Evolutionary conservation across 2,329 filamentous ascomycete genomes (phyloP).

Genomic region (Pseudogymnoascus sp.): DNA sequence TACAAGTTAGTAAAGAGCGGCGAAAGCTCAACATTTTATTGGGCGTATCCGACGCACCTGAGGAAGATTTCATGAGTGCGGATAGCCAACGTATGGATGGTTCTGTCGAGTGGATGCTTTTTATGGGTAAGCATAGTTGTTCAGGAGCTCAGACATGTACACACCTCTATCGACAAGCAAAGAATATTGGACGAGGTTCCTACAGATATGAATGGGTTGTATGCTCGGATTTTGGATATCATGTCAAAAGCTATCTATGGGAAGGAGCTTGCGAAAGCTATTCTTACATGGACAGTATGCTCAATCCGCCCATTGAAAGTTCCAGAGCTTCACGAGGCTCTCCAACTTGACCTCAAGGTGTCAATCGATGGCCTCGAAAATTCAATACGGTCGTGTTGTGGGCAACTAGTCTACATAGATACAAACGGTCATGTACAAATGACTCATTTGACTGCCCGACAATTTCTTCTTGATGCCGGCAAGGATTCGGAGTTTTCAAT

Average conservation of each 20-base stretch:
- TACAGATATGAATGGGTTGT: slow-evolving; percentile 27
- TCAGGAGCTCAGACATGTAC: neutral
- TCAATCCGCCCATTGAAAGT: neutral
- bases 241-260: slow-evolving; percentile 17
- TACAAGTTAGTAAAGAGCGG: neutral
- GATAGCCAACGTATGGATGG: neutral
- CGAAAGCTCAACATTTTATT: neutral
- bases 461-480: neutral
- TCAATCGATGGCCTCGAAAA: neutral
- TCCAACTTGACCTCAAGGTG: neutral
- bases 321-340: neutral
- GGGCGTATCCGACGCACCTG: neutral
- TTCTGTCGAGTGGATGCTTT: neutral
- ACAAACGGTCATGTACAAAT: neutral
- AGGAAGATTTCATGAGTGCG: neutral
- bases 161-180: slow-evolving; percentile 17
- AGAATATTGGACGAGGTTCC: slow-evolving; percentile 28
- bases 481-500: neutral
- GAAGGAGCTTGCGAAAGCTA: slow-evolving; percentile 14
- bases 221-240: slow-evolving; percentile 9
- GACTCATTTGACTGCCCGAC: neutral
- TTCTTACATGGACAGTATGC: neutral
- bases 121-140: neutral
- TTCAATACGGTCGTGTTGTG: neutral
- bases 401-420: neutral